Percentiles rank a stretch among this genome's conserved stretches.
These are phyloP conservation scores for Torulaspora pretoriensis DNA, from an alignment of 1,139 yeast genomes.

Conservation along the genomic window DNA sequence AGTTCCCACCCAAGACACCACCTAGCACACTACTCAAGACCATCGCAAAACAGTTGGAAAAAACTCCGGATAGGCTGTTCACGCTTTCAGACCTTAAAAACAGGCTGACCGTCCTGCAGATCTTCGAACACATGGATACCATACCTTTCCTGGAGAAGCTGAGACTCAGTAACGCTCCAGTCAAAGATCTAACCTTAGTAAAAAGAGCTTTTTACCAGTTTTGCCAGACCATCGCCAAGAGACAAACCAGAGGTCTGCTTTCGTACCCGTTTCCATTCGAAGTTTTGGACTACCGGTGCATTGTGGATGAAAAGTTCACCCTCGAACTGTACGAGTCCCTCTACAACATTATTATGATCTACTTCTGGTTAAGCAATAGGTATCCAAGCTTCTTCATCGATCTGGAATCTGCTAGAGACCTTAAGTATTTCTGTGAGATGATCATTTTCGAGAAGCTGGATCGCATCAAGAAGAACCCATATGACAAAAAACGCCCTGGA, in stretches of 20 bases:
- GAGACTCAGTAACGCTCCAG: constrained; percentile 57
- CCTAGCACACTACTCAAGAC: constrained; percentile 45
- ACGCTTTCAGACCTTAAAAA: constrained; percentile 39
- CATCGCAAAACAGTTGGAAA: constrained; percentile 44
- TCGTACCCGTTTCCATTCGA: constrained; percentile 37
- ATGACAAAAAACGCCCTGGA: constrained; percentile 13
- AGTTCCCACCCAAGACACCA: constrained; percentile 47
- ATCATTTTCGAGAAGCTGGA: constrained; percentile 59
- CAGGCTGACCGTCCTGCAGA: constrained; percentile 42
- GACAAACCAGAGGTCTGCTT: constrained; percentile 31
- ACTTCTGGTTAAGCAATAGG: constrained; percentile 82
- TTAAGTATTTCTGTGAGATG: constrained; percentile 62
- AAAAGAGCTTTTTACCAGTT: constrained; percentile 32
- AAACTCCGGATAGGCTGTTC: constrained; percentile 28
- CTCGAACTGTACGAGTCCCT: constrained; percentile 59
- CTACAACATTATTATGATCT: constrained; percentile 65
- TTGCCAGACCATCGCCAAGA: constrained; percentile 34
- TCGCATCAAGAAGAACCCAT: constrained; percentile 32
- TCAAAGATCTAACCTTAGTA: constrained; percentile 37
- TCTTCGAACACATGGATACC: constrained; percentile 40
- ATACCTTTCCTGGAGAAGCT: constrained; percentile 52
- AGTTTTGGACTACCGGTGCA: constrained; percentile 26
- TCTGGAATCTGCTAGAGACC: constrained; percentile 64
- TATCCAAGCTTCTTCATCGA: constrained; percentile 81
- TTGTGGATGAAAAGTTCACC: constrained; percentile 35